phyloP scores from a whole-genome alignment of 108 stramenopile species.

The Mediolabrus comicus region DNA sequence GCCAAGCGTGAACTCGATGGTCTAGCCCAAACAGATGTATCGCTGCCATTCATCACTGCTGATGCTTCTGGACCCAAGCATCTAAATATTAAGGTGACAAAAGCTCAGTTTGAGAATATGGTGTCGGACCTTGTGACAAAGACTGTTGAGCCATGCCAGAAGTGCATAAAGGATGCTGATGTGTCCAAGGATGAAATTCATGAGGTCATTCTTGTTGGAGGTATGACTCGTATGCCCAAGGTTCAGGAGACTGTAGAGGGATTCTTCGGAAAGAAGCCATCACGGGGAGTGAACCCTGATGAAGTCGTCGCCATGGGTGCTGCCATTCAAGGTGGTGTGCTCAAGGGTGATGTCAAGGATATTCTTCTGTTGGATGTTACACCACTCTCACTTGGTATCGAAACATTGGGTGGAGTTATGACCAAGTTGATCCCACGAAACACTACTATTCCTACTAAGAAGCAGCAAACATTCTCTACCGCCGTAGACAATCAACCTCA shows the following conservation, averaged over 20 bases:
- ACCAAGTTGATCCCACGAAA: conserved; percentile 98
- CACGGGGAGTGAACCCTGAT: conserved; percentile 98
- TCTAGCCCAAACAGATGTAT: conserved; percentile 97
- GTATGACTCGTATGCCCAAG: conserved; percentile 99
- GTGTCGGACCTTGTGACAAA: conserved; percentile 90
- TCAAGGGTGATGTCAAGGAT: conserved; percentile 99
- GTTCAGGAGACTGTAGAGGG: conserved; percentile 96
- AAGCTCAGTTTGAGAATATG: conserved; percentile 96
- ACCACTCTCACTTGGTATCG: conserved; percentile 97
- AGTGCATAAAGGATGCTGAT: conserved; percentile 95
- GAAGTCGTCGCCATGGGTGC: conserved; percentile 99
- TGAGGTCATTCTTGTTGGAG: conserved; percentile 99
- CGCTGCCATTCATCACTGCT: conserved; percentile 98
- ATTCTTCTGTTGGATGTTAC: conserved; percentile 98
- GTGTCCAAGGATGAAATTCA: conserved; percentile 89
- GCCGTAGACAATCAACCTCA: conserved; percentile 99
- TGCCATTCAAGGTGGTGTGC: conserved; percentile 99
- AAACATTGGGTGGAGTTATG: conserved; percentile 99
- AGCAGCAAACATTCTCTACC: conserved; percentile 98
- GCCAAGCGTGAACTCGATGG: conserved; percentile 99
- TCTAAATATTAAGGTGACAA: conserved; percentile 92
- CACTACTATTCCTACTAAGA: conserved; percentile 99
- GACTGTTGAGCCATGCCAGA: conserved; percentile 97
- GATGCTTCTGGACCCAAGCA: conserved; percentile 99
- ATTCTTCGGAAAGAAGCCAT: conserved; percentile 93